Base-by-base conservation (phyloP, 768 basidiomycete species). In the Suillus subalutaceus region DNA sequence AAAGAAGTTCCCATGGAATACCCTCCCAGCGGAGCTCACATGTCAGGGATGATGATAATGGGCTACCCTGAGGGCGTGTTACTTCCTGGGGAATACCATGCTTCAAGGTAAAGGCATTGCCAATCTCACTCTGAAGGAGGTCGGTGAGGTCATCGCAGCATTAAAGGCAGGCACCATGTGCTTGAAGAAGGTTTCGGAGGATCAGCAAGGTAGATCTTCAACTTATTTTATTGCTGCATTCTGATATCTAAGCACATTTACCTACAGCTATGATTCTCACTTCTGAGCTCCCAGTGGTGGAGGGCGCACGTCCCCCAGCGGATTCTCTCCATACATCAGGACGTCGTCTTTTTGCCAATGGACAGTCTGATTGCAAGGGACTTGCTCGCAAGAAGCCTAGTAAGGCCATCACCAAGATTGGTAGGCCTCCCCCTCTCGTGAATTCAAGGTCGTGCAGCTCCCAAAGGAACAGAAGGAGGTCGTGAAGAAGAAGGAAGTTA, bases 1-100 rank as follows among this genome's bases (percentile, higher is more conserved):
- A 1, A 68, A 68, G n/a, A 35, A 63, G 1, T 67, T 68, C 13
- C 67, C 62, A 5, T 68, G 67, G 67, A 68, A 68, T 12, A 38
- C 5, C 0, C 32, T 68, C 5, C 67, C 66, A 1, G 5, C 1
- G 0, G 63, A 63, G 62, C 61, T 68, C 7, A 37, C 66, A 1
- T 58, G n/a, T 1, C 62, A 57, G 43, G 56, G 1, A n/a, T 68
- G 3, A 37, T 58, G 0, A 56, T 62, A 1, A 16, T 43, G 32
- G 66, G 66, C n/a, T 67, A 13, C 12, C 62, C 57, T 0, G 40
- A 59, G 5, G 13, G 1, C 6, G 44, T 63, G 0, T 18, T 26
- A 9, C 53, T 67, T 1, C 62, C 67, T 3, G 50, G 67, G 1
- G 35, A 67, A 18, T 53, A 67, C 37, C 63, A 37, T 16, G 63